phyloP scores from a whole-genome alignment of 2,329 filamentous ascomycete species.

The Aureobasidium mangrovei region DNA sequence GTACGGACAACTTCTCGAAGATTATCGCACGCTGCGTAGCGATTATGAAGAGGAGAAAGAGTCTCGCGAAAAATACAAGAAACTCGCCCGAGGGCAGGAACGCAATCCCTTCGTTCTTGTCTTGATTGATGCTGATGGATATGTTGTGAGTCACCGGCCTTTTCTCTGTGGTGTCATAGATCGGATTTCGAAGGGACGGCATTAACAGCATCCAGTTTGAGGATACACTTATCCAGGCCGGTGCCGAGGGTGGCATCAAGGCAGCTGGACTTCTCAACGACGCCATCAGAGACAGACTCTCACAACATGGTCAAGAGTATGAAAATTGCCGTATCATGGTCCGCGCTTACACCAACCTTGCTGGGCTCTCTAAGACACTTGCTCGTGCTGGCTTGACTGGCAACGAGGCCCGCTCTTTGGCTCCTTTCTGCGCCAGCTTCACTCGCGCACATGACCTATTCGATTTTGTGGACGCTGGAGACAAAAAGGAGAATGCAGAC shows the following conservation, averaged over 20 bases:
- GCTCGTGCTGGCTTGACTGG: constrained; percentile 42
- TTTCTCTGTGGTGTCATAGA: constrained; percentile 17
- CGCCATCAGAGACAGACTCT: constrained; percentile 40
- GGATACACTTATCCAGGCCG: constrained; percentile 23
- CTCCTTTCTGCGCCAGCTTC: constrained; percentile 49
- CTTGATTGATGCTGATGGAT: constrained; percentile 54
- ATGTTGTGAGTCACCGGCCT: constrained; percentile 22
- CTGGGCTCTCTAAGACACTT: constrained; percentile 38
- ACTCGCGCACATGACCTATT: constrained; percentile 49
- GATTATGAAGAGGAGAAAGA: constrained; percentile 51
- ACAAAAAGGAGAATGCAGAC: constrained; percentile 51
- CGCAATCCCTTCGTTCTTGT: constrained; percentile 53
- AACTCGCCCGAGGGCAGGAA: constrained; percentile 38
- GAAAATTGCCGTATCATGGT: constrained; percentile 44
- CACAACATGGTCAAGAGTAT: constrained; percentile 37
- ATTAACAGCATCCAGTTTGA: constrained; percentile 19
- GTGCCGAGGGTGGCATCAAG: constrained; percentile 44
- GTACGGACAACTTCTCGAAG: constrained; percentile 40
- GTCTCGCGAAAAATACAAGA: constrained; percentile 47
- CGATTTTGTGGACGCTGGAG: constrained; percentile 54
- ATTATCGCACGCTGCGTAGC: constrained; percentile 48
- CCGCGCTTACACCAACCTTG: constrained; percentile 40
- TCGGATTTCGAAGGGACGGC: background rate
- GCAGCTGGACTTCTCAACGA: constrained; percentile 48
- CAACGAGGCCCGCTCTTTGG: constrained; percentile 43